Base-by-base conservation (phyloP, 1,139 yeast species). In the Taiozyma sp. region DNA sequence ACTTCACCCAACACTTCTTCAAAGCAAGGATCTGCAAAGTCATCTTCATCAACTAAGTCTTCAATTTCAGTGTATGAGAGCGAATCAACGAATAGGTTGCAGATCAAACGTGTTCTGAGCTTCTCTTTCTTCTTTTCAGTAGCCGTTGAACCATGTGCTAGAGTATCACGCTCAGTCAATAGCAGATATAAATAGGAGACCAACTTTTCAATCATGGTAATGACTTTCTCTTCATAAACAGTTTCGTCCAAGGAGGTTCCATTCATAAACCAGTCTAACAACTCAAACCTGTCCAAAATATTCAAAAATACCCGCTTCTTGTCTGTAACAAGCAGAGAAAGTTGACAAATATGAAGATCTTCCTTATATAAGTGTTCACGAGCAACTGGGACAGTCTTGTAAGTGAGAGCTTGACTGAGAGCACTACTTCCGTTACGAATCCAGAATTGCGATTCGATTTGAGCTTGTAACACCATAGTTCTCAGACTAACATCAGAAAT, bases 221-320 rank as follows among this genome's bases (percentile, higher is more conserved):
- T 59, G 39, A 82, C 74, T 52, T 83, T 75, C 38, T 84, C 89
- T 48, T 82, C 84, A 61, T 84, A 87, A 2, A 77, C 65, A 0
- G 87, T 81, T 1, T 69, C 63, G 43, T 66, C 65, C 19, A 69
- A 61, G 3, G 67, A 70, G 2, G 65, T 69, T 4, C 59, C 56
- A 19, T 76, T 75, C n/a, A 62, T 59, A 54, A 74, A 77, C 84
- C 90, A 84, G 1, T 69, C 70, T 22, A 71, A 58, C 32, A 87
- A 62, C 55, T 80, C 89, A 84, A 87, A 86, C 53, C 87, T 71
- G 49, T 80, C 82, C 46, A 84, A 66, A 50, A 84, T 71, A 50
- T 81, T 80, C 46, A 79, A 65, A 2, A 80, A 66, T 0, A 72
- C 66, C 41, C 71, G 63, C 28, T 66, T 65, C 5, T 66, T 55